Evolutionary conservation across 148 eudicot genomes (phyloP), one percentile per base, ranked within the genome.

Genomic region (Talinum fruticosum): DNA sequence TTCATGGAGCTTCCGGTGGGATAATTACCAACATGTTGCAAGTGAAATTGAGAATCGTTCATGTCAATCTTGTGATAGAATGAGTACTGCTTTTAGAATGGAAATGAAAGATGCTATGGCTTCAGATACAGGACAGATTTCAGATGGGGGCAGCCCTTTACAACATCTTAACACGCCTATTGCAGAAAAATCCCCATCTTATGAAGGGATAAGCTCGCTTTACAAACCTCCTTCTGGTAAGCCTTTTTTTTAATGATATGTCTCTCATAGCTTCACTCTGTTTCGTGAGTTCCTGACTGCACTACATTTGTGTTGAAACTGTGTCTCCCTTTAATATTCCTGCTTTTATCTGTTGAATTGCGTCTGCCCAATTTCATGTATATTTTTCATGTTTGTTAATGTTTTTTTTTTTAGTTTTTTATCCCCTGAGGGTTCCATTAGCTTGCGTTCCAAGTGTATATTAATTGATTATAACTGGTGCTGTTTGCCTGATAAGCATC

Each of bases 1-100:
- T 69, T 83, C 89, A 34, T 86, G 91, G 91, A 88, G 91, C 75
- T 83, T 83, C 68, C 79, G 77, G 28, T 82, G 86, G 85, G 89
- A 86, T 53, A 86, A 83, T 76, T 80, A 88, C 45, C 76, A 82
- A 53, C 82, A 88, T 24, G 87, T 88, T 66, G 87, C 88, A 10
- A 86, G 89, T 51, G 89, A 86, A 77, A 68, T 61, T 65, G 87
- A 80, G 51, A 78, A 72, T 33, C 67, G 78, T 37, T 69, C 71
- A 19, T 62, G 69, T 78, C 78, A 72, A 13, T 47, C 76, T 47
- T 78, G 77, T 15, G 77, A 76, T 51, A 84, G 80, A 65, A 57
- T 77, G 71, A 80, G 79, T 68, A 66, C 76, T 44, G 81, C 76
- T 67, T 78, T 64, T 74, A 80, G 80, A 66, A 30, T 81, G 57